A percentile compares a stretch with the other conserved stretches of the same genome.
phyloP scores from a whole-genome alignment of 1,139 yeast species.

The Candida sanyaensis region DNA sequence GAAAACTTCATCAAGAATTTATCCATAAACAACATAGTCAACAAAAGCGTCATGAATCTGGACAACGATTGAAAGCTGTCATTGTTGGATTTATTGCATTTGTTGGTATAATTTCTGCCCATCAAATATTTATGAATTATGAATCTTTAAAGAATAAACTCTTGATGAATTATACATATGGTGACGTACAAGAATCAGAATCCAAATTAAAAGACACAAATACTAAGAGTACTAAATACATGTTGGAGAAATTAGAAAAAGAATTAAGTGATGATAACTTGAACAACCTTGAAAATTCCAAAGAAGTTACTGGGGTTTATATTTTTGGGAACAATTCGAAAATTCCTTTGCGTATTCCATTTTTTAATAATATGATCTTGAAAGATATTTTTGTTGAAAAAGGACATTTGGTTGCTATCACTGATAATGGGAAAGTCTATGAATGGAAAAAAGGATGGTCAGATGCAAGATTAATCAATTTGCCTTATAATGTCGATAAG shows the following conservation, averaged over 20 bases:
- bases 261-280: conserved; percentile 34
- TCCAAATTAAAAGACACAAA: conserved; percentile 33
- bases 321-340: conserved; percentile 42
- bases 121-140: conserved; percentile 46
- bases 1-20: conserved; percentile 31
- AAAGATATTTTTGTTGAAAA: conserved; percentile 56
- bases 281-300: conserved; percentile 26
- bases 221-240: conserved; percentile 23
- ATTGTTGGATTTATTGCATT: conserved; percentile 33
- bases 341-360: conserved; percentile 60
- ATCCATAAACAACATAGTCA: conserved; percentile 23
- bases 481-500: conserved; percentile 49
- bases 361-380: conserved; percentile 63
- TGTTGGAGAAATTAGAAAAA: conserved; percentile 27
- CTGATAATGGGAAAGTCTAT: conserved; percentile 71
- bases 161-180: conserved; percentile 29
- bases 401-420: conserved; percentile 60
- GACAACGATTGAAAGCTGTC: conserved; percentile 39
- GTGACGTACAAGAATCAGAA: conserved; percentile 25
- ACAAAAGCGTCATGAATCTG: conserved; percentile 26
- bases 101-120: conserved; percentile 34
- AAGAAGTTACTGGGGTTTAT: conserved; percentile 35
- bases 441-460: conserved; percentile 57
- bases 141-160: conserved; percentile 27
- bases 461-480: conserved; percentile 25